Base-by-base conservation (phyloP, 495 filamentous ascomycete genomes). In the Aspergillus bertholletiae region DNA sequence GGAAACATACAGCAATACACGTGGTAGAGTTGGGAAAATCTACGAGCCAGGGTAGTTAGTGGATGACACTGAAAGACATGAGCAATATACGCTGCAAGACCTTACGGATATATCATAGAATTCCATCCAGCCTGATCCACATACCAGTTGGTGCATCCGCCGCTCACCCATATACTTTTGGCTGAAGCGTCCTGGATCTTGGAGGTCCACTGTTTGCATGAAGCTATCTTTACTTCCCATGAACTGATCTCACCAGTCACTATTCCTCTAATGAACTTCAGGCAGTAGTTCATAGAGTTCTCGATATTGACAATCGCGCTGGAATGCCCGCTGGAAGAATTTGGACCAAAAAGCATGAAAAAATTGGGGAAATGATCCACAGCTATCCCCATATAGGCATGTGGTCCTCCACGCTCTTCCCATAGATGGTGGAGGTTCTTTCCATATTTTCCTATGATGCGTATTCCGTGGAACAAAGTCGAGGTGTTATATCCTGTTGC, bases 361-460 rank as follows among this genome's bases (percentile, higher is more conserved):
- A 87, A 82, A 52, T 88, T 88, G 0, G 85, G 85, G 62, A 85
- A 88, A 0, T 77, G 76, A 52, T 86, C 81, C 68, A 88, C 74
- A 3, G 84, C 82, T 40, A 80, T 80, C 4, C 83, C 84, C 49
- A 80, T 77, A 62, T 88, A 88, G 5, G 84, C 81, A 53, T 84
- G 82, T 0, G 84, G 65, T 0, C 82, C 81, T 52, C 88, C 87
- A 64, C 77, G 68, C 63, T 76, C 71, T 0, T 79, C 70, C 77
- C 81, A 86, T 21, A 41, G 39, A 21, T n/a, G 5, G n/a, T 41
- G 39, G n/a, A 41, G 39, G n/a, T 15, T 15, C 13, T 17, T 21
- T 41, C 39, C 13, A 5, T 15, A 5, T 15, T 21, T n/a, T 5
- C 39, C 39, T n/a, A 5, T 15, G 39, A 41, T 41, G 6, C n/a